phyloP scores from a whole-genome alignment of 2,329 filamentous ascomycete species.

The Pseudopithomyces chartarum region DNA sequence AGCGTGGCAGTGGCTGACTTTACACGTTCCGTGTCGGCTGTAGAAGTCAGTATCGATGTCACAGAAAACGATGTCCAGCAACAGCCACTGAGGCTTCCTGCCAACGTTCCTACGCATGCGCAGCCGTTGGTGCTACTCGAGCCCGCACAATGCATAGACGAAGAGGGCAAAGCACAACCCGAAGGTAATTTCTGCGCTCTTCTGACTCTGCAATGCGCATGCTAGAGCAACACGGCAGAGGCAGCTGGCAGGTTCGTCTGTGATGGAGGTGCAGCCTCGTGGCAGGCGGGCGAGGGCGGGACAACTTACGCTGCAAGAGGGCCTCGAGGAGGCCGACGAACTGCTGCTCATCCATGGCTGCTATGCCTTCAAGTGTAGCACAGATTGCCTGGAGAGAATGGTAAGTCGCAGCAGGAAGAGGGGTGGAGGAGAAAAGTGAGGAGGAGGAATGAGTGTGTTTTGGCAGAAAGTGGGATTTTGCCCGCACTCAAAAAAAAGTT shows the following conservation, averaged over 20 bases:
- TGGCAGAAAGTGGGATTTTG: conserved; percentile 7
- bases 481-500: conserved; percentile 9
- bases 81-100: background rate
- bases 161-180: too few species aligned
- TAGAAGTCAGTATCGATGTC: conserved; percentile 40
- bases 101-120: background rate
- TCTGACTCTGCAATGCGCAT: background rate
- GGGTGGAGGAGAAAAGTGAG: background rate
- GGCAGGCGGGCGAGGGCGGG: conserved; percentile 9
- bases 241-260: background rate
- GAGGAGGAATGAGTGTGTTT: conserved; percentile 2
- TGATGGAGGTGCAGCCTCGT: background rate
- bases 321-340: conserved; percentile 87
- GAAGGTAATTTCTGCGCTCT: background rate
- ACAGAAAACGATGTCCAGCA: background rate
- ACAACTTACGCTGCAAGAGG: conserved; percentile 78
- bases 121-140: too few species aligned
- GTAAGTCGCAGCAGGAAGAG: conserved; percentile 16
- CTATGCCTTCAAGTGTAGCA: conserved; percentile 14
- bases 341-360: conserved; percentile 76
- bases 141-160: too few species aligned
- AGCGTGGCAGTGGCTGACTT: conserved; percentile 89
- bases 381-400: conserved; percentile 8
- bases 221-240: background rate
- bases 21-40: conserved; percentile 76